Conservation (phyloP, 1,284 basidiomycete species). For the Vanrija pseudolonga region DNA sequence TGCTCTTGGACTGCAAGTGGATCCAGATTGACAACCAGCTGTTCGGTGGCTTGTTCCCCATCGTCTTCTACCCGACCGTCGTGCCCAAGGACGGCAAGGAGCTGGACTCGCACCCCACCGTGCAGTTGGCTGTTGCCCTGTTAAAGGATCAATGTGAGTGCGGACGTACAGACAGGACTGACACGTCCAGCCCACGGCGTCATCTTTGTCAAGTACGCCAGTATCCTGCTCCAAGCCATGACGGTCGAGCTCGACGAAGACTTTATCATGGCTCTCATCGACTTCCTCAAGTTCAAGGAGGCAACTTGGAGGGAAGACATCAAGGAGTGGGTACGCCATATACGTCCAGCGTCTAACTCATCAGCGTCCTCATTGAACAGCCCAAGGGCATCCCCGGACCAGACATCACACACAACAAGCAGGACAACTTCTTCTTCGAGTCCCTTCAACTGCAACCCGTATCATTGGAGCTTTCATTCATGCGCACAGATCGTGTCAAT, state of each 20-base stretch:
- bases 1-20: conserved; percentile 78
- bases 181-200: conserved; percentile 69
- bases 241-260: conserved; percentile 97
- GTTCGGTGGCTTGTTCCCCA: conserved; percentile 92
- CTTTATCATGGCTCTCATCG: conserved; percentile 86
- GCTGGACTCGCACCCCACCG: conserved; percentile 80
- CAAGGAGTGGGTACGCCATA: conserved; percentile 69
- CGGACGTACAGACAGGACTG: neutral
- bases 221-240: conserved; percentile 87
- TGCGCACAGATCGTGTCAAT: conserved; percentile 90
- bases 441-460: conserved; percentile 96
- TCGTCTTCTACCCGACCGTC: conserved; percentile 91
- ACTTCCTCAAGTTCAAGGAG: conserved; percentile 88
- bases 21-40: conserved; percentile 98
- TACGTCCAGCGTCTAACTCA: too few species aligned
- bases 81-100: conserved; percentile 75
- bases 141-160: conserved; percentile 83
- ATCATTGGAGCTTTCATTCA: conserved; percentile 88
- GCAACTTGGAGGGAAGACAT: conserved; percentile 75
- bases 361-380: conserved; percentile 71
- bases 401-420: conserved; percentile 53
- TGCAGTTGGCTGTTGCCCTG: conserved; percentile 83
- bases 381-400: conserved; percentile 79
- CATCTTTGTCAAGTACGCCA: conserved; percentile 94
- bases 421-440: conserved; percentile 88